Conservation (phyloP, 1,284 basidiomycete species). For the Trametes pubescens region DNA sequence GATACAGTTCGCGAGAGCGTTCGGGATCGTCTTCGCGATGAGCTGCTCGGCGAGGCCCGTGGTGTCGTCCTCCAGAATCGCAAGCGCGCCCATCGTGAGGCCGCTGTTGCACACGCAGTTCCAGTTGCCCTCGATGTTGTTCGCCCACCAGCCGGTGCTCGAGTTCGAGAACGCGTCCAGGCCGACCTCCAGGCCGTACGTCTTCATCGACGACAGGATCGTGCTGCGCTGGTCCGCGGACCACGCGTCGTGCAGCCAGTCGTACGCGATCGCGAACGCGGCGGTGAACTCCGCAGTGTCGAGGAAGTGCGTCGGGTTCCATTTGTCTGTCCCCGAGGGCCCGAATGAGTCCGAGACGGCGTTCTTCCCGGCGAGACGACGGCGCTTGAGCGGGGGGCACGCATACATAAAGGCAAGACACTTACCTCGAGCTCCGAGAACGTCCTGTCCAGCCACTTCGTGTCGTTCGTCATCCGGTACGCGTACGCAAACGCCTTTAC, state of each 20-base stretch:
- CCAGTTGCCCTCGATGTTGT: conserved; percentile 85
- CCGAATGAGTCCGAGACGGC: conserved; percentile 74
- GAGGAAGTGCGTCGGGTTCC: conserved; percentile 94
- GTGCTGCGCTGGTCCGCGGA: conserved; percentile 71
- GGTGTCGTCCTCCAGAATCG: conserved; percentile 89
- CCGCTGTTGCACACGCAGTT: conserved; percentile 98
- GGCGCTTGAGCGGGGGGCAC: conserved; percentile 12
- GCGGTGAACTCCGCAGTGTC: conserved; percentile 92
- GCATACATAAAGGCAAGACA: conserved; percentile 28
- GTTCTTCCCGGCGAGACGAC: conserved; percentile 54
- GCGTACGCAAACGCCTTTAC: conserved; percentile 95
- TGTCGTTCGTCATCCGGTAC: conserved; percentile 91
- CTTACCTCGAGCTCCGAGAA: conserved; percentile 84
- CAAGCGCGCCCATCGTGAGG: conserved; percentile 88
- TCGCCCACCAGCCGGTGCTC: conserved; percentile 67
- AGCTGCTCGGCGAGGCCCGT: conserved; percentile 76
- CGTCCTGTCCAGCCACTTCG: conserved; percentile 85
- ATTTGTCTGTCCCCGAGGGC: conserved; percentile 61
- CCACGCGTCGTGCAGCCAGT: conserved; percentile 95
- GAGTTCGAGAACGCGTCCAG: conserved; percentile 55
- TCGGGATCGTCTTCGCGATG: conserved; percentile 73
- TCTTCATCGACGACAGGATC: conserved; percentile 81
- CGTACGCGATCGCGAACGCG: conserved; percentile 93
- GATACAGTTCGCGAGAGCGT: conserved; percentile 86
- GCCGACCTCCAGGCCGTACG: conserved; percentile 80